Base-by-base conservation (phyloP, 2,329 filamentous ascomycete species). In the Fusarium ambrosium region DNA sequence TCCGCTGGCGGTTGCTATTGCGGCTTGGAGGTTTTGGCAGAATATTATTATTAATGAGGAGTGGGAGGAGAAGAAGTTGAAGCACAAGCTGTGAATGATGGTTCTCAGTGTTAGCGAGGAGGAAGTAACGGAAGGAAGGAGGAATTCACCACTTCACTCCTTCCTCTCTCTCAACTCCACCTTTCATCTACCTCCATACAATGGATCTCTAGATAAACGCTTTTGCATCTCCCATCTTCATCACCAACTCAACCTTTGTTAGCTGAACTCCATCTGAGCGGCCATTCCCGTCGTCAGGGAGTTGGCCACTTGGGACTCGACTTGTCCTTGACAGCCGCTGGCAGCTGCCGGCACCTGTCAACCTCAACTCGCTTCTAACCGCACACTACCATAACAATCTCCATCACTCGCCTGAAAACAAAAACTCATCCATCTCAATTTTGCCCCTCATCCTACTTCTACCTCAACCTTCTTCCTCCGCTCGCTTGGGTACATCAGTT, bases 1-100 rank as follows among this genome's bases (percentile, higher is more conserved):
- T 73, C 95, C 95, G 45, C 79, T 97, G 74, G 95, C 92, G 1
- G 88, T 92, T 22, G 84, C 88, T 13, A 88, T 92, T 67, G 94
- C 91, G 0, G 83, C 90, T 32, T 95, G 92, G 92, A 92, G 89
- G 77, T 90, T 94, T 81, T 92, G 92, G 85, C 87, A 91, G 80
- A 97, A 95, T 83, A 88, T 89, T 80, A 88, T 86, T 78, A 91
- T 92, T 75, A 94, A 94, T 83, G 89, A 86, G 81, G 86, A 86
- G 69, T 97, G 95, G 95, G 89, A 91, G 74, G 86, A 86, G 75
- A 85, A 87, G 82, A 87, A 90, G 77, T 59, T 72, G 29, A 81
- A 79, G 69, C 73, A 74, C 6, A 79, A 79, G 69, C 51, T 79
- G 56, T 79, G 62, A 70, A 24, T 8, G 37, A 45, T 48, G n/a